Conservation (phyloP, 495 filamentous ascomycete species). For the Neurospora sp. region DNA sequence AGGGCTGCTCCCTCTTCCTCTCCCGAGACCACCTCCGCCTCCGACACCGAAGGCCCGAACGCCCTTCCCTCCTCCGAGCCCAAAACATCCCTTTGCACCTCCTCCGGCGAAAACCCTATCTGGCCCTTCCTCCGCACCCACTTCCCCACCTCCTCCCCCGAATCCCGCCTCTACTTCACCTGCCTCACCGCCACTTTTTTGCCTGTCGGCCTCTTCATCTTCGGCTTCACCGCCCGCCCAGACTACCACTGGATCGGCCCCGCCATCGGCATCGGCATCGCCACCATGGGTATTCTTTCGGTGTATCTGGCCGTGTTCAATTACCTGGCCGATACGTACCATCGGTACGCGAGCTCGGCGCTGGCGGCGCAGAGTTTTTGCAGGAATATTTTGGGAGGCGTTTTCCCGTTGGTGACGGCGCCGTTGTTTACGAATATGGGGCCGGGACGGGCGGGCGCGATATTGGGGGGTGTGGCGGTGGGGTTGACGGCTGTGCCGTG, state of each 20-base stretch:
- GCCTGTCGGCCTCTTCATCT: constrained; percentile 59
- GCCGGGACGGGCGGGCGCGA: constrained; percentile 59
- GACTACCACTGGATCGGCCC: constrained; percentile 72
- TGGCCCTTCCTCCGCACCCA: constrained; percentile 29
- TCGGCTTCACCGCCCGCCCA: constrained; percentile 66
- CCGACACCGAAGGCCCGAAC: background rate
- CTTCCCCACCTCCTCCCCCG: constrained; percentile 48
- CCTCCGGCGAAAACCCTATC: constrained; percentile 3
- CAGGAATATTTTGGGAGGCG: constrained; percentile 74
- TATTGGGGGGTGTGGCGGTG: constrained; percentile 67
- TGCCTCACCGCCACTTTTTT: constrained; percentile 57
- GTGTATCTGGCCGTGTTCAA: constrained; percentile 91
- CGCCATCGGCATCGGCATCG: constrained; percentile 55
- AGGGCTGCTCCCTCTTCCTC: background rate
- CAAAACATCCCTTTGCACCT: constrained; percentile 9
- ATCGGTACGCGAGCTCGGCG: constrained; percentile 73
- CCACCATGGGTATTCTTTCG: constrained; percentile 81
- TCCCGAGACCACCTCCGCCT: background rate
- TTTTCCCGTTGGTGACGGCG: constrained; percentile 69
- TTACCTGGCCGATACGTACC: constrained; percentile 87
- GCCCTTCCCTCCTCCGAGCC: background rate
- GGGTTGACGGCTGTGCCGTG: constrained; percentile 72
- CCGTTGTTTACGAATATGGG: constrained; percentile 64
- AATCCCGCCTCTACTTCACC: constrained; percentile 73
- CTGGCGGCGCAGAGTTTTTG: constrained; percentile 80